Evolutionary conservation across 768 basidiomycete species (phyloP), one percentile per base, ranked within the genome.

Genomic region (Leccinum disarticulatum): DNA sequence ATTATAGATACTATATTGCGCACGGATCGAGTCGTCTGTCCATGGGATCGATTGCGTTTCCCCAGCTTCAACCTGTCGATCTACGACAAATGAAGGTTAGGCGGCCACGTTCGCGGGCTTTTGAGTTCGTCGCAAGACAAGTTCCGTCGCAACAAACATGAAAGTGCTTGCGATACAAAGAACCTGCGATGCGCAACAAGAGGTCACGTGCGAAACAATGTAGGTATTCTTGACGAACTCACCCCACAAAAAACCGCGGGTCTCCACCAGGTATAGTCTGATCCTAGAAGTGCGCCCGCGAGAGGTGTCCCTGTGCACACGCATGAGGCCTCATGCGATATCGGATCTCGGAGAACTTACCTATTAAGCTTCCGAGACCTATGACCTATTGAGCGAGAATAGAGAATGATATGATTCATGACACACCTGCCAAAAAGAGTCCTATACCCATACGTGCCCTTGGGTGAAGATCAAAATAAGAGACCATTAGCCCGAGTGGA

Each of bases 181-280:
- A 54, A 57, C 60, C 68, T 70, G 28, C 9, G 19, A 47, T n/a
- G 46, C 5, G 48, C 35, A 6, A 36, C 35, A 41, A 41, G 46
- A 25, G 19, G 33, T 64, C 57, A 66, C 54, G 25, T 4, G 30
- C n/a, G 33, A 41, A 27, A 48, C 6, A 36, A 46, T 48, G 8
- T 25, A 49, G n/a, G 3, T n/a, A 19, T 53, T 22, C 5, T 15
- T 51, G 22, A 51, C 35, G 48, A 15, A 52, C 66, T 59, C 61
- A 77, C 72, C 56, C 83, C 85, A 41, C 80, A 74, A 62, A 85
- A 83, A 19, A 84, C 59, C 8, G 79, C 78, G 4, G 84, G 81
- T 50, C 76, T 74, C 81, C 82, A 85, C 86, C 86, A 87, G 2
- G 70, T 59, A 58, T 80, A 84, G 7, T 74, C 65, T n/a, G 75